Percentiles rank a stretch among this genome's conserved stretches.
These are phyloP conservation scores for Cutaneotrichosporon mucoides DNA, from an alignment of 1,284 basidiomycete genomes.

Conservation along the genomic window DNA sequence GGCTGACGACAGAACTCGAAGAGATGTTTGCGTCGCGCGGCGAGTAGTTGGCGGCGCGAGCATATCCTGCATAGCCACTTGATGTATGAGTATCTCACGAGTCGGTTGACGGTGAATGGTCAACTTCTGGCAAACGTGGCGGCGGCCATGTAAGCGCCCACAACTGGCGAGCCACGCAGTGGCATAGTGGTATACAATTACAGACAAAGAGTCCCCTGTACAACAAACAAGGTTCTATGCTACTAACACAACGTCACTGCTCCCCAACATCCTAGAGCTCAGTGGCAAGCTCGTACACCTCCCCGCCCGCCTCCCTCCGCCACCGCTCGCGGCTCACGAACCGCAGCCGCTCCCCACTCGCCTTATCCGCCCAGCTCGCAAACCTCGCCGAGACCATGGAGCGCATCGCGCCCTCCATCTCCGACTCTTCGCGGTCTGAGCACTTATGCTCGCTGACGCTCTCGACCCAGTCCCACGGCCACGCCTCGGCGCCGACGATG, in stretches of 20 bases:
- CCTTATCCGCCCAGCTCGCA: neutral
- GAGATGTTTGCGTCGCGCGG: slow-evolving; percentile 16
- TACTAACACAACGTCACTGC: neutral
- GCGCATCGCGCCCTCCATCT: neutral
- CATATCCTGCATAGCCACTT: too few relatives aligned
- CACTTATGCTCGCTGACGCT: neutral
- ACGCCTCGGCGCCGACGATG: neutral
- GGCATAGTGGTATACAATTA: neutral
- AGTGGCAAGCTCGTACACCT: neutral
- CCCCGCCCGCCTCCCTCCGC: neutral
- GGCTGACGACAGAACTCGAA: slow-evolving; percentile 22
- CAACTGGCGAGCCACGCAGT: too few relatives aligned
- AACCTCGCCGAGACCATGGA: neutral
- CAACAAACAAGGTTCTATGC: neutral
- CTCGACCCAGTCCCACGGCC: neutral
- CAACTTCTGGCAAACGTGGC: too few relatives aligned
- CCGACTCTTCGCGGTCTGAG: neutral
- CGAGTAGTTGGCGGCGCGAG: neutral
- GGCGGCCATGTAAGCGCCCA: neutral
- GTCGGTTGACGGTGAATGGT: too few relatives aligned
- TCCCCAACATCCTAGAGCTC: neutral
- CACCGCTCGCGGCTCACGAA: neutral
- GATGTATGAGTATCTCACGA: neutral
- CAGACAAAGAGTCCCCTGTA: neutral
- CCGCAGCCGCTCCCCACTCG: neutral